Conservation (phyloP, 2,329 filamentous ascomycete genomes). For the Xylariaceae sp. region DNA sequence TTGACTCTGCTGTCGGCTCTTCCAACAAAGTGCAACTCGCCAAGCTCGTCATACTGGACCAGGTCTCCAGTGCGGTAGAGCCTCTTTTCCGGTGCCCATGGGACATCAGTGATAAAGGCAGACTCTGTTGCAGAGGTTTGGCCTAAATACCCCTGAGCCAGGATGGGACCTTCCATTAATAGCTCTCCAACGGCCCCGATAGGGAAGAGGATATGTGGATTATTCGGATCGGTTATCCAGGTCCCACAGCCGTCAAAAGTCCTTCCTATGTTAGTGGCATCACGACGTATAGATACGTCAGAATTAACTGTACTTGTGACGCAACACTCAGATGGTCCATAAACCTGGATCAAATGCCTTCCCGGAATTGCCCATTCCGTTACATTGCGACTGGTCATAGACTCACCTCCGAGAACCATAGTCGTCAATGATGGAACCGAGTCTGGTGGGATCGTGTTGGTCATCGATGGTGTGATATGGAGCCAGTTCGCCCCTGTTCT, state of each 20-base stretch:
- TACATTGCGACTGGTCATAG: conserved; percentile 11
- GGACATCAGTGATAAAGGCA: conserved; percentile 4
- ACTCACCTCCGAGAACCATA: conserved; percentile 9
- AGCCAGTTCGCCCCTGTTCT: conserved; percentile 6
- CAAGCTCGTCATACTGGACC: conserved; percentile 3
- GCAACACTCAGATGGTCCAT: conserved; percentile 11
- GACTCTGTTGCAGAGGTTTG: conserved; percentile 3
- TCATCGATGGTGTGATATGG: conserved; percentile 15
- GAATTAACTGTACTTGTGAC: conserved; percentile 9
- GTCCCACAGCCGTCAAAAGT: conserved; percentile 2
- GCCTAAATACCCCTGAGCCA: conserved; percentile 9
- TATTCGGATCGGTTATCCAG: conserved; percentile 7
- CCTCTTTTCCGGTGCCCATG: conserved; percentile 5
- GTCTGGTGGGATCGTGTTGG: conserved; percentile 5
- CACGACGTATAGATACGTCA: not conserved
- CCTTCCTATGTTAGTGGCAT: not conserved
- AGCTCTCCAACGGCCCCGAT: conserved; percentile 14
- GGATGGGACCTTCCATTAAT: conserved; percentile 13
- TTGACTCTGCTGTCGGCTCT: conserved; percentile 15
- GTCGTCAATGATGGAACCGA: conserved; percentile 5
- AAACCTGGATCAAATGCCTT: conserved; percentile 8
- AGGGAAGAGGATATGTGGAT: conserved; percentile 3
- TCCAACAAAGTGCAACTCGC: conserved; percentile 15
- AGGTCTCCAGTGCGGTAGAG: conserved; percentile 19
- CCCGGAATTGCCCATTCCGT: conserved; percentile 10